Conservation (phyloP, 345 rosid genomes). For the Corymbia maculata region DNA sequence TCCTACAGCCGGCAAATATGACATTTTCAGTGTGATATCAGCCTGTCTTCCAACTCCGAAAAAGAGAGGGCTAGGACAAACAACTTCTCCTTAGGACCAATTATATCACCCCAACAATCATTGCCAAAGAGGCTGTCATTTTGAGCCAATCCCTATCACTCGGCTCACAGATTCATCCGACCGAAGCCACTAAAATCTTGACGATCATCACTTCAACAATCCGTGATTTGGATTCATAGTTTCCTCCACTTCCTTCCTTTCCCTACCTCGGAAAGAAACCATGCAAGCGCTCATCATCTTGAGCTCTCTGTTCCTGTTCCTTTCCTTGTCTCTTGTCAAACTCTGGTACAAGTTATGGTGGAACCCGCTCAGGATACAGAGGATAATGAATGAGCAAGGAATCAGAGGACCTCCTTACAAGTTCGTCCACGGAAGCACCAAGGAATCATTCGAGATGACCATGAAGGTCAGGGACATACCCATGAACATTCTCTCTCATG, state of each 20-base stretch:
- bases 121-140: not conserved
- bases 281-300: not conserved
- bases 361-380: not conserved
- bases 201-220: not conserved
- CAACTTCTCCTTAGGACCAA: too few species aligned
- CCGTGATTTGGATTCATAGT: not conserved
- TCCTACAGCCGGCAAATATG: accelerated
- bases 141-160: not conserved
- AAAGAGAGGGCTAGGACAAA: too few species aligned
- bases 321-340: not conserved
- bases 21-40: too few species aligned
- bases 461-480: not conserved
- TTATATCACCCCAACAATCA: too few species aligned
- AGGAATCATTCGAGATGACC: slow-evolving; percentile 10
- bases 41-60: too few species aligned
- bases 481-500: slow-evolving; percentile 9
- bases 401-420: slow-evolving; percentile 23
- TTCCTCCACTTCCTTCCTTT: not conserved
- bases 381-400: slow-evolving; percentile 4
- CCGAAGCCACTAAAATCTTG: not conserved
- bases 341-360: slow-evolving; percentile 11
- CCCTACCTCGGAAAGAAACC: not conserved
- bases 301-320: not conserved
- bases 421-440: slow-evolving; percentile 26
- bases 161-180: not conserved